Evolutionary conservation across 169 alveolate species (phyloP).

Genomic region (Cardiosporidium cionae): DNA sequence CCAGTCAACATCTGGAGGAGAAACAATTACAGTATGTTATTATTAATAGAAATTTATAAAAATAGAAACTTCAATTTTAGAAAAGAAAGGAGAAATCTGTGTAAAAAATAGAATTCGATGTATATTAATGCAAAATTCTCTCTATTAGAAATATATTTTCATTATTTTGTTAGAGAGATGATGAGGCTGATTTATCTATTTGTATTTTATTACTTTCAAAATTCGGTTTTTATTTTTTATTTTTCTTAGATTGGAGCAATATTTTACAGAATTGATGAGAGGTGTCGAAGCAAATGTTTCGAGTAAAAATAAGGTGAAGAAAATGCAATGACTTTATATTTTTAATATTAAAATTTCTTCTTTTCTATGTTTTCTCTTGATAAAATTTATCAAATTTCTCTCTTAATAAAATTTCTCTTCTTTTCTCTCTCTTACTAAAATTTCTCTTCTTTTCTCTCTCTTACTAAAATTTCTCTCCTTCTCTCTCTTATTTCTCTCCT

Average conservation of each 20-base stretch:
- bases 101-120: background rate
- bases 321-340: too few species aligned
- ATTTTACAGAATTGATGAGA: slow-evolving; percentile 35
- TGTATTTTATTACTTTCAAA: background rate
- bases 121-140: background rate
- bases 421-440: too few species aligned
- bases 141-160: background rate
- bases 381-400: too few species aligned
- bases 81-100: background rate
- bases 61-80: background rate
- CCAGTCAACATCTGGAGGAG: slow-evolving; percentile 14
- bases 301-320: slow-evolving; percentile 35
- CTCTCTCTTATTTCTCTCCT: too few species aligned
- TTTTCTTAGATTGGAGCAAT: slow-evolving; percentile 15
- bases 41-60: background rate
- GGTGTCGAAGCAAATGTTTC: slow-evolving; percentile 22
- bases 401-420: too few species aligned
- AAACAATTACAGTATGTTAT: slow-evolving; percentile 4
- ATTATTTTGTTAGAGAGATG: background rate
- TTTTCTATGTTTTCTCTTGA: too few species aligned
- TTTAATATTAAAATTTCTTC: too few species aligned
- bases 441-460: background rate
- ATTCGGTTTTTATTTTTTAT: background rate
- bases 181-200: background rate
- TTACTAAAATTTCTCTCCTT: background rate